Percentiles rank a stretch among this genome's conserved stretches.
Conservation (phyloP, 345 rosid genomes). For the Hibiscus mutabilis region DNA sequence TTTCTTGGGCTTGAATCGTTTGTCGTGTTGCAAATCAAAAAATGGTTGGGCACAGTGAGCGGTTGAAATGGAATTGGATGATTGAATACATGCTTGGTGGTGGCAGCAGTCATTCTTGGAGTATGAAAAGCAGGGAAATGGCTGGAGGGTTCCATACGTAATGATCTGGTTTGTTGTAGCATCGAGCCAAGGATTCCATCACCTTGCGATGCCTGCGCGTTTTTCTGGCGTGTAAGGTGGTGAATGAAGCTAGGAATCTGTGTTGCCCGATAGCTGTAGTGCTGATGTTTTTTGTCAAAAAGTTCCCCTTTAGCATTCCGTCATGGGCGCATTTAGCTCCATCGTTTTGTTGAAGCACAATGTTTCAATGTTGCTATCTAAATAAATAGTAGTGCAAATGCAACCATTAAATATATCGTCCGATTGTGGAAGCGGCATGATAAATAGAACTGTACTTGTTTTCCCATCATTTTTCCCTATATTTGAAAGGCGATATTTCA, state of each 20-base stretch:
- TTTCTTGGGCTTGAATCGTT: no score
- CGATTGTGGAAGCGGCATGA: no score
- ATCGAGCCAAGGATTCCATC: not conserved
- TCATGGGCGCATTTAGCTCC: no score
- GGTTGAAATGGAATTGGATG: not conserved
- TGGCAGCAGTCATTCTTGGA: not conserved
- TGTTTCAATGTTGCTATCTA: not conserved
- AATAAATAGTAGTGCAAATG: not conserved
- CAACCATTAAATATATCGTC: not conserved
- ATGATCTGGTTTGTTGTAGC: not conserved
- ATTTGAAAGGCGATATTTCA: no score
- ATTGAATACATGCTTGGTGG: not conserved
- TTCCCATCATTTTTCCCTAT: no score
- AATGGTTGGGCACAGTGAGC: not conserved
- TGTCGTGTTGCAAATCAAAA: no score
- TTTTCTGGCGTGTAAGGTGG: not conserved
- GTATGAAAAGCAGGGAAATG: not conserved
- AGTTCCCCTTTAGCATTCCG: not conserved
- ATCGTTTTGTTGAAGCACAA: not conserved
- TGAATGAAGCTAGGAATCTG: not conserved
- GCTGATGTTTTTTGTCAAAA: not conserved
- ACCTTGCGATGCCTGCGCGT: not conserved
- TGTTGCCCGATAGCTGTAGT: not conserved
- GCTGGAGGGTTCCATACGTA: not conserved
- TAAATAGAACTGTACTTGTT: no score